Percentiles rank a stretch among this genome's conserved stretches.
These are phyloP conservation scores for Echites panduratus DNA, from an alignment of 257 asterid genomes.

Conservation along the genomic window DNA sequence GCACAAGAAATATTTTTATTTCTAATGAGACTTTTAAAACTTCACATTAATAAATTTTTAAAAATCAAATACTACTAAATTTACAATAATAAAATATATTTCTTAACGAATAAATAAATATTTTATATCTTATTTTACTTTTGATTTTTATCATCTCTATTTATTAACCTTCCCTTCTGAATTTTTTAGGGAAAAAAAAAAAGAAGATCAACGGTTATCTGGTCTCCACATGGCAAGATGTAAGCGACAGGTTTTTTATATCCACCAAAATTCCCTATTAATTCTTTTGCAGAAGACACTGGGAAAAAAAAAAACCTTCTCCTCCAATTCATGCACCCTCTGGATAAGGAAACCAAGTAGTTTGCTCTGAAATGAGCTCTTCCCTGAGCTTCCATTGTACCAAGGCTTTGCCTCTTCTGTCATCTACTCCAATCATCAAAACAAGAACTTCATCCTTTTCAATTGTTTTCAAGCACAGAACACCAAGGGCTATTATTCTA, in stretches of 20 bases:
- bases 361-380: conserved; percentile 54
- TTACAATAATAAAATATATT: too few relatives aligned
- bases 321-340: conserved; percentile 14
- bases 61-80: too few relatives aligned
- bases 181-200: too few relatives aligned
- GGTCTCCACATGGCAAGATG: not conserved
- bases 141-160: too few relatives aligned
- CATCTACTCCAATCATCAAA: conserved; percentile 18
- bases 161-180: too few relatives aligned
- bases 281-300: not conserved
- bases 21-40: too few relatives aligned
- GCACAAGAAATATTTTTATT: too few relatives aligned
- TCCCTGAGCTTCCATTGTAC: conserved; percentile 46
- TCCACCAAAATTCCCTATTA: not conserved
- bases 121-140: too few relatives aligned
- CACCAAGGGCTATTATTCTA: not conserved
- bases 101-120: too few relatives aligned
- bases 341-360: conserved; percentile 30
- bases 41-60: too few relatives aligned
- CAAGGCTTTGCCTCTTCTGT: conserved; percentile 47
- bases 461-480: conserved; percentile 26
- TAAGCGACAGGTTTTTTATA: not conserved
- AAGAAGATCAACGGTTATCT: too few relatives aligned
- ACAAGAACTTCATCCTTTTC: conserved; percentile 19
- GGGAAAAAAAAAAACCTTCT: not conserved